phyloP scores from a whole-genome alignment of 257 asterid species.

The Nicotiana otophora region DNA sequence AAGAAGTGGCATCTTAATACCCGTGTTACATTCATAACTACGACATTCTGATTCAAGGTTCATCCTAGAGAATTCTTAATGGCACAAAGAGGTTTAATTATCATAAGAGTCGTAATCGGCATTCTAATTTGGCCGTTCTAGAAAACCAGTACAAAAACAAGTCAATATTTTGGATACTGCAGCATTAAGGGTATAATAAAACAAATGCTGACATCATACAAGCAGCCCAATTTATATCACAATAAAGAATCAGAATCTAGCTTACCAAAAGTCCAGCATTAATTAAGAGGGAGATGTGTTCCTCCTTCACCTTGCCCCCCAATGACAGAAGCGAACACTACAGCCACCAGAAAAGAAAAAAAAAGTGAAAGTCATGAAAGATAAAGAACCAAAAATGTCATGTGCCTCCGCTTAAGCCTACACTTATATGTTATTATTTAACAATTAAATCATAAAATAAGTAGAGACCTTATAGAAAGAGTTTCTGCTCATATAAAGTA shows the following conservation, averaged over 20 bases:
- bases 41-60: background rate
- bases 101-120: background rate
- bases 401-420: background rate
- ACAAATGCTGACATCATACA: background rate
- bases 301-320: conserved; percentile 91
- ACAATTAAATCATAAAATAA: background rate
- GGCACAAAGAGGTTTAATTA: background rate
- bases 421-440: background rate
- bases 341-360: conserved; percentile 16
- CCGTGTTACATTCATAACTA: background rate
- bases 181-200: background rate
- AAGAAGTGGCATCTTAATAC: background rate
- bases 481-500: background rate
- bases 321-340: conserved; percentile 75
- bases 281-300: conserved; percentile 71
- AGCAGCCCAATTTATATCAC: background rate
- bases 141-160: background rate
- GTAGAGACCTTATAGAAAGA: background rate
- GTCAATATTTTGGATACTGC: background rate
- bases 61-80: background rate
- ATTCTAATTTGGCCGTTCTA: background rate
- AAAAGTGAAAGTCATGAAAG: background rate
- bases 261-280: conserved; percentile 90
- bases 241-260: background rate
- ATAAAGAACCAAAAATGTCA: background rate